Percentiles rank a stretch among this genome's conserved stretches.
Evolutionary conservation across 2,329 filamentous ascomycete species (phyloP).

Genomic region (Penicillium glabrum): DNA sequence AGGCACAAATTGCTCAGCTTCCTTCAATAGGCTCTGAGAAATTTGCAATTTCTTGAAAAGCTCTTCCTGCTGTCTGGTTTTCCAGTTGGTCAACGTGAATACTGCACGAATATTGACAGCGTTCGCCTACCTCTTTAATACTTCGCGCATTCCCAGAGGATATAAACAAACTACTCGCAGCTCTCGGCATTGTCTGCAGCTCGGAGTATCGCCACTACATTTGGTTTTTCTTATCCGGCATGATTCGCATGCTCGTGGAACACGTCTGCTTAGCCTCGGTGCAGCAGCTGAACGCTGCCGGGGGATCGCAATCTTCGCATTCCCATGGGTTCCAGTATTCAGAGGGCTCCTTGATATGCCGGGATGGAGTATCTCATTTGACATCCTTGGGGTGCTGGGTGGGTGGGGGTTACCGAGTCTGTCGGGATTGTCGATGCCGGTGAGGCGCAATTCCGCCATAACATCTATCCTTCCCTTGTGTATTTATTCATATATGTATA

Average conservation of each 20-base stretch:
- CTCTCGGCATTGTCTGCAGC: slow-evolving; percentile 42
- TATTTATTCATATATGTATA: too few species aligned
- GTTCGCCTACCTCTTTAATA: slow-evolving; percentile 33
- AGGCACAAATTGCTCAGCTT: neutral
- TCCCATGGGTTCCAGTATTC: too few species aligned
- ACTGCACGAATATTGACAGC: neutral
- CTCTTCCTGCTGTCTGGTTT: slow-evolving; percentile 3
- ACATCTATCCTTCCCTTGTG: too few species aligned
- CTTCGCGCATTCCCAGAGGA: slow-evolving; percentile 39
- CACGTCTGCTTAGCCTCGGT: slow-evolving; percentile 27
- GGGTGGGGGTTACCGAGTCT: too few species aligned
- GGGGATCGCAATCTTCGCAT: slow-evolving; percentile 32
- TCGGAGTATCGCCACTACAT: slow-evolving; percentile 43
- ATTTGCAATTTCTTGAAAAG: slow-evolving; percentile 1
- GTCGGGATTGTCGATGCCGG: too few species aligned
- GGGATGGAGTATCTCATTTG: too few species aligned
- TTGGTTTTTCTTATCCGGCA: slow-evolving; percentile 46
- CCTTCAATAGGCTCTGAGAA: slow-evolving; percentile 7
- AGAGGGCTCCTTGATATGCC: too few species aligned
- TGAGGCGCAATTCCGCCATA: too few species aligned
- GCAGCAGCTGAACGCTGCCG: slow-evolving; percentile 20
- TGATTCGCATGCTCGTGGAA: slow-evolving; percentile 42
- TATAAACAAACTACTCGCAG: slow-evolving; percentile 40
- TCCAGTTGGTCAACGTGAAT: neutral
- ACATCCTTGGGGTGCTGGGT: too few species aligned